These are phyloP conservation scores for Backusella tarrabulga DNA, from an alignment of 192 early-diverging fungal genomes.

Conservation along the genomic window DNA sequence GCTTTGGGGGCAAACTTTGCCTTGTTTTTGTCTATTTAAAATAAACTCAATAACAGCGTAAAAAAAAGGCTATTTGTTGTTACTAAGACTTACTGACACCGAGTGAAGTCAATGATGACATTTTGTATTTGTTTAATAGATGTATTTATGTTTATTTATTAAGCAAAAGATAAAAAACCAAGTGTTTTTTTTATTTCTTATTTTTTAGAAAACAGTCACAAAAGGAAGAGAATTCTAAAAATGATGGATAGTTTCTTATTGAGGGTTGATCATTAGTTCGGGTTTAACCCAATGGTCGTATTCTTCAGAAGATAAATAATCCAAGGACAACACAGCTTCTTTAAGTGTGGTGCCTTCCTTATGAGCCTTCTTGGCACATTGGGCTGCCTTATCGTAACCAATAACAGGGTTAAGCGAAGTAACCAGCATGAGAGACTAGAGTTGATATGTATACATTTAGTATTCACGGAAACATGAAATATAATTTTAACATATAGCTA, in stretches of 20 bases:
- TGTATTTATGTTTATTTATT: not conserved
- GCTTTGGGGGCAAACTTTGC: conserved; percentile 5
- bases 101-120: conserved; percentile 13
- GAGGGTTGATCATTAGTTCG: conserved; percentile 73
- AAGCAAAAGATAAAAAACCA: not conserved
- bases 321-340: conserved; percentile 81
- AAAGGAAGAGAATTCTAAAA: not conserved
- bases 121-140: not conserved
- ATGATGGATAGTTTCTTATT: not conserved
- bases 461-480: not conserved
- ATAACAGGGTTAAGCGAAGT: conserved; percentile 97
- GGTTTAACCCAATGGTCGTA: conserved; percentile 96
- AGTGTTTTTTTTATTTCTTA: not conserved
- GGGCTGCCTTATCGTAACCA: conserved; percentile 84
- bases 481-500: not conserved
- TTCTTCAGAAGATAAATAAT: conserved; percentile 83
- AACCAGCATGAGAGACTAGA: conserved; percentile 85
- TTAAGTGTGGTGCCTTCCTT: conserved; percentile 86
- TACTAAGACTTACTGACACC: conserved; percentile 2
- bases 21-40: conserved; percentile 4
- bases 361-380: conserved; percentile 96
- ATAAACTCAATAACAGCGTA: not conserved
- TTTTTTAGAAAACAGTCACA: not conserved
- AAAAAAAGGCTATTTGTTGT: not conserved
- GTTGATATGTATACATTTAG: not conserved